phyloP scores from a whole-genome alignment of 2,329 filamentous ascomycete genomes.

The Fusarium sp. region DNA sequence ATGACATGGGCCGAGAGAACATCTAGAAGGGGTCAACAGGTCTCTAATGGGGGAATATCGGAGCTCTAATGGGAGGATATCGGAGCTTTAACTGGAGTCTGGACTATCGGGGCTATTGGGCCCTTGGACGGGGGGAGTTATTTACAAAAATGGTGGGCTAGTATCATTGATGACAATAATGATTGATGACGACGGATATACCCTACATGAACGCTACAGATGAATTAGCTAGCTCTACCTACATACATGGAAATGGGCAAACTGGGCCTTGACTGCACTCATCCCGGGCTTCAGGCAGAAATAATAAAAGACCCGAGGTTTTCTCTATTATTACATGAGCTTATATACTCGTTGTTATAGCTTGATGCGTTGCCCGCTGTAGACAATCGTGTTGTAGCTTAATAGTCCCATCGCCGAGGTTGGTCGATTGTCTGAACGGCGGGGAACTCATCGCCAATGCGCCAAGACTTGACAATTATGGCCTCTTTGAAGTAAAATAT shows the following conservation, averaged over 20 bases:
- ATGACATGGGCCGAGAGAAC: not conserved
- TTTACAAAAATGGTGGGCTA: not conserved
- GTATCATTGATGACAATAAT: not conserved
- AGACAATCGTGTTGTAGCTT: not conserved
- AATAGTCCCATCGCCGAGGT: not conserved
- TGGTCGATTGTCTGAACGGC: not conserved
- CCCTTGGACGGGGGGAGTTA: not conserved
- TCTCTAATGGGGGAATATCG: not conserved
- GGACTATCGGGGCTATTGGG: not conserved
- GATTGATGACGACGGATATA: not conserved
- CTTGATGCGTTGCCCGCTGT: not conserved
- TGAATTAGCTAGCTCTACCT: conserved; percentile 3
- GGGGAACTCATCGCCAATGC: not conserved
- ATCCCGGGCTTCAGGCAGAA: not conserved
- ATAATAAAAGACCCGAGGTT: not conserved
- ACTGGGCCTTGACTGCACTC: not conserved
- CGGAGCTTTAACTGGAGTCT: not conserved
- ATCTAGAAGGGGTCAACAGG: not conserved
- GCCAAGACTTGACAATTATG: not conserved
- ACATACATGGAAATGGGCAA: conserved; percentile 8
- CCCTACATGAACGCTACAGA: not conserved
- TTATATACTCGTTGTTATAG: not conserved
- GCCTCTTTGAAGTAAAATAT: not conserved
- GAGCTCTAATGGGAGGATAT: not conserved
- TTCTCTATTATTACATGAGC: not conserved